Percentiles rank a stretch among this genome's conserved stretches.
Evolutionary conservation across 805 yeast genomes (phyloP).

Genomic region (Saccharomyces eubayanus): DNA sequence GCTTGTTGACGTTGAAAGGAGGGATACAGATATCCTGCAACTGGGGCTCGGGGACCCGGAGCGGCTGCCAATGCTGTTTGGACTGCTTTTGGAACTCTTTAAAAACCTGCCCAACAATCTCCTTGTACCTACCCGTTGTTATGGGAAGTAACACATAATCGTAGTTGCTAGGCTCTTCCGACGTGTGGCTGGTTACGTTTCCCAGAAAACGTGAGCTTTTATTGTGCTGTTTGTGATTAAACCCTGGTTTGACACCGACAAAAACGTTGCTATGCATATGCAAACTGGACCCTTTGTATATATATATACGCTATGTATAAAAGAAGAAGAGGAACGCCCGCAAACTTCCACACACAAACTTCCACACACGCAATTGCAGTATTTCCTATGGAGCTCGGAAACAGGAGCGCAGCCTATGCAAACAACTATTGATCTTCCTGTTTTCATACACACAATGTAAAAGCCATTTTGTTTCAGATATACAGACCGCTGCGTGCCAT

Average conservation of each 20-base stretch:
- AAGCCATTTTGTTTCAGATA: background rate
- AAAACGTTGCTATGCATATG: constrained; percentile 28
- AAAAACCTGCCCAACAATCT: constrained; percentile 33
- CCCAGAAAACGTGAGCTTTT: constrained; percentile 16
- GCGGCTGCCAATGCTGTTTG: constrained; percentile 1
- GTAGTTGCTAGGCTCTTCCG: constrained; percentile 28
- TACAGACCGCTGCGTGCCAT: background rate
- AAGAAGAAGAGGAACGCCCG: background rate
- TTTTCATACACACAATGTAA: background rate
- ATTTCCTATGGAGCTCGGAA: background rate
- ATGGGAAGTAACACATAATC: constrained; percentile 47
- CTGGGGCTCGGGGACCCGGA: constrained; percentile 27
- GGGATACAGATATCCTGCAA: constrained; percentile 29
- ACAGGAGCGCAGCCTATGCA: background rate
- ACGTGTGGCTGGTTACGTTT: background rate
- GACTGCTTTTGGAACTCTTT: constrained; percentile 2
- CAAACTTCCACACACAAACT: background rate
- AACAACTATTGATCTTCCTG: background rate
- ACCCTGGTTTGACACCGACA: constrained; percentile 43
- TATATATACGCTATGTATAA: background rate
- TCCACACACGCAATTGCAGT: background rate
- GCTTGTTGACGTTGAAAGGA: constrained; percentile 14
- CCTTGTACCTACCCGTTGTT: constrained; percentile 44
- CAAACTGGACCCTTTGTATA: background rate
- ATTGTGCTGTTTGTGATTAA: background rate